Percentiles rank a stretch among this genome's conserved stretches.
Evolutionary conservation across 2,329 filamentous ascomycete species (phyloP).

Genomic region (Phoma sp.): DNA sequence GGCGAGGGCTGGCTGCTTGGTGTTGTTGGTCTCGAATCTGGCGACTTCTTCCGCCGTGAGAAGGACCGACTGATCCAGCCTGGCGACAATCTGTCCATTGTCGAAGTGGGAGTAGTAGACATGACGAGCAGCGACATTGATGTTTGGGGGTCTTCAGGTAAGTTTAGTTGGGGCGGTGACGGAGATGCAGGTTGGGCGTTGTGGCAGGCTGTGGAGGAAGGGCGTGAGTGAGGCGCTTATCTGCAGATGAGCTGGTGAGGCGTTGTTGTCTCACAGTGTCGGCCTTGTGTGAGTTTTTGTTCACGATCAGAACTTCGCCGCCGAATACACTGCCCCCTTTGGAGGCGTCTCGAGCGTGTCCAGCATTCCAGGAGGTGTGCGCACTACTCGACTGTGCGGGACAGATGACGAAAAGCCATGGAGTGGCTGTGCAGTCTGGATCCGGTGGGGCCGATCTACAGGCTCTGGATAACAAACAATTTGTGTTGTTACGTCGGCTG

Average conservation of each 20-base stretch:
- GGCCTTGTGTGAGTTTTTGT: slow-evolving; percentile 7
- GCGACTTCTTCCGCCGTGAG: slow-evolving; percentile 21
- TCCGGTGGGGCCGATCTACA: slow-evolving; percentile 11
- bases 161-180: background rate
- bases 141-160: background rate
- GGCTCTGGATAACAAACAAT: background rate
- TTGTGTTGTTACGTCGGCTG: background rate
- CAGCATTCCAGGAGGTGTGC: slow-evolving; percentile 6
- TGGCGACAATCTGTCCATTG: slow-evolving; percentile 31
- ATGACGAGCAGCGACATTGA: slow-evolving; percentile 39
- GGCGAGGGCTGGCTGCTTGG: slow-evolving; percentile 24
- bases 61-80: slow-evolving; percentile 32
- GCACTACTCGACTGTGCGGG: background rate
- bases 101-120: slow-evolving; percentile 28
- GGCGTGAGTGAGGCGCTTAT: slow-evolving; percentile 2
- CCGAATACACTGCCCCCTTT: slow-evolving; percentile 13
- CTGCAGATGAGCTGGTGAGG: background rate
- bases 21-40: slow-evolving; percentile 25
- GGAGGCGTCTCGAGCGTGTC: slow-evolving; percentile 7
- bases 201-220: background rate
- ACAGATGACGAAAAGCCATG: slow-evolving; percentile 7
- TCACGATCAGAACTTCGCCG: slow-evolving; percentile 3
- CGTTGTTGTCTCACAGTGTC: background rate
- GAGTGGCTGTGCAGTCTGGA: slow-evolving; percentile 18
- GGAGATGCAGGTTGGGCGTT: background rate